phyloP scores from a whole-genome alignment of 345 rosid genomes.

The Citrus maxima region DNA sequence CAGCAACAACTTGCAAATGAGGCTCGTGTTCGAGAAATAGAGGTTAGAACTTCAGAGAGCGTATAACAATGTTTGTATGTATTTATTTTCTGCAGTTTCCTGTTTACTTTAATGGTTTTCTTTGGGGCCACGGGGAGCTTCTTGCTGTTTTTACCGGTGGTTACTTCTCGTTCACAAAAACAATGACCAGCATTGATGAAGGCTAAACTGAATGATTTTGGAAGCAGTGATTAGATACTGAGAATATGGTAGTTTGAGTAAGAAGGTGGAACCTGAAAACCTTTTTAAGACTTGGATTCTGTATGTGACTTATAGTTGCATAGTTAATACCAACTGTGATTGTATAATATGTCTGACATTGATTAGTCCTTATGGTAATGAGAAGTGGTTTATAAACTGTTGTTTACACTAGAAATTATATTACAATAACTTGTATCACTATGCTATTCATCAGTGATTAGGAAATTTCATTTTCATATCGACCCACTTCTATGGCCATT shows the following conservation, averaged over 20 bases:
- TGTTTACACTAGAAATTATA: not conserved
- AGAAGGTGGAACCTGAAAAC: not conserved
- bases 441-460: not conserved
- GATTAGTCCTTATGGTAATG: not conserved
- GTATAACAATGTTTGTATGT: not conserved
- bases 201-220: not conserved
- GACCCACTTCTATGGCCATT: not conserved
- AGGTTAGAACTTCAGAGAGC: constrained; percentile 38
- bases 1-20: constrained; percentile 84
- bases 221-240: not conserved
- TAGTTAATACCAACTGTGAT: not conserved
- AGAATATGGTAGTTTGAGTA: not conserved
- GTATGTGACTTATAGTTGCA: not conserved
- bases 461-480: not conserved
- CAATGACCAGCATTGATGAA: not conserved
- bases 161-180: not conserved
- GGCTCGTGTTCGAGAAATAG: constrained; percentile 82
- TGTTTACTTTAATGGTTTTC: not conserved
- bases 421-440: not conserved
- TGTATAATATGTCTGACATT: not conserved
- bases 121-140: not conserved
- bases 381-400: not conserved
- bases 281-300: not conserved
- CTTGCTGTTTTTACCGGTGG: not conserved
- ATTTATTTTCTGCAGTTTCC: not conserved